These are phyloP conservation scores for Tylopilus sp. DNA, from an alignment of 1,284 basidiomycete genomes.

Conservation along the genomic window DNA sequence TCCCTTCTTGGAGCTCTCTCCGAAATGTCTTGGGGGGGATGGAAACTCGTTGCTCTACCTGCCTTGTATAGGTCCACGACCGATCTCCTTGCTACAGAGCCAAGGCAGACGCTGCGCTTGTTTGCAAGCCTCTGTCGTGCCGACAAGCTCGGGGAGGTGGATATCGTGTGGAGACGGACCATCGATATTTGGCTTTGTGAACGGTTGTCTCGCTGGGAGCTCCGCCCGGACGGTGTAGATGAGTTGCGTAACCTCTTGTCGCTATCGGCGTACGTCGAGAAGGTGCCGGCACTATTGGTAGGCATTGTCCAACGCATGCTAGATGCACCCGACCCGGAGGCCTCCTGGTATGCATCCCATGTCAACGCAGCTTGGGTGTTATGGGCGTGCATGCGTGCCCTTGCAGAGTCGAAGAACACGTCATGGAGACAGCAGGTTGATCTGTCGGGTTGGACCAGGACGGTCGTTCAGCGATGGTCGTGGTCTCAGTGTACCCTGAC, in stretches of 20 bases:
- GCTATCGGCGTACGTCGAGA: conserved; percentile 48
- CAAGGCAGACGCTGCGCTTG: conserved; percentile 44
- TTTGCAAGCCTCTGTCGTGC: conserved; percentile 46
- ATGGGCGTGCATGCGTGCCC: conserved; percentile 44
- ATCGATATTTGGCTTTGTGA: conserved; percentile 45
- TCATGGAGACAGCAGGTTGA: conserved; percentile 45
- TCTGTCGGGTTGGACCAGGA: conserved; percentile 44
- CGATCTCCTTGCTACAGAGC: conserved; percentile 42
- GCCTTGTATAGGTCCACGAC: conserved; percentile 49
- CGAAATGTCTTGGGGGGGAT: conserved; percentile 67
- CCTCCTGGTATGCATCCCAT: conserved; percentile 35
- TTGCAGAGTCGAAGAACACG: conserved; percentile 38
- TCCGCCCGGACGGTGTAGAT: conserved; percentile 32
- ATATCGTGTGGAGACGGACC: conserved; percentile 54
- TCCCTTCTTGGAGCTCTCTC: conserved; percentile 56
- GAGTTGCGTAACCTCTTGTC: conserved; percentile 49
- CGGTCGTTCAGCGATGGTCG: conserved; percentile 51
- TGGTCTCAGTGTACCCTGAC: conserved; percentile 56
- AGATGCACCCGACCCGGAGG: conserved; percentile 31
- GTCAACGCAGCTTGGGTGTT: conserved; percentile 53
- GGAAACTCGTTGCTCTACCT: conserved; percentile 63
- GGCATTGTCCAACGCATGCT: conserved; percentile 48
- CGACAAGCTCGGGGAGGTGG: conserved; percentile 50
- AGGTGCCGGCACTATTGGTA: conserved; percentile 45
- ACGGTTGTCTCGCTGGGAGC: conserved; percentile 29